Conservation (phyloP, 441 rosid species). For the Melastoma candidum region DNA sequence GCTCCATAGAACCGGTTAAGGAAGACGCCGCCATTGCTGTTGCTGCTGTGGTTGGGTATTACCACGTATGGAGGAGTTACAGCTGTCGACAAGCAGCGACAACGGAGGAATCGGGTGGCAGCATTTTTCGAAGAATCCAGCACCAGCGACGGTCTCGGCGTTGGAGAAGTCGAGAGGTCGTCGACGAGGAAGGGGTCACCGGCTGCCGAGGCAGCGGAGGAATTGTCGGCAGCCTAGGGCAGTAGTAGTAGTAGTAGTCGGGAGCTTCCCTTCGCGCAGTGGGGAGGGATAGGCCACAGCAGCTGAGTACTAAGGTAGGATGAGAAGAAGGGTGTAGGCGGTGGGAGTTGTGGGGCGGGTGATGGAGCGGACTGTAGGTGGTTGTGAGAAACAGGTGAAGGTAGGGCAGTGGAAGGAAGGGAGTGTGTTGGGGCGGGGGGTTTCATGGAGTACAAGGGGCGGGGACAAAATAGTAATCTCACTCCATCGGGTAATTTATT, state of each 20-base stretch:
- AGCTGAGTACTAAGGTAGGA: no score
- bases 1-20: no score
- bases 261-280: slow-evolving; percentile 31
- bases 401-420: slow-evolving; percentile 2
- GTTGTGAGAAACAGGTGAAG: background rate
- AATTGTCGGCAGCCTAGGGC: slow-evolving; percentile 15
- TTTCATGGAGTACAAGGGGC: slow-evolving; percentile 34
- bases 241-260: slow-evolving; percentile 25
- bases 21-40: slow-evolving; percentile 21
- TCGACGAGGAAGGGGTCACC: slow-evolving; percentile 45
- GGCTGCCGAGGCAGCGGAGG: slow-evolving; percentile 26
- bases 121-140: slow-evolving; percentile 32
- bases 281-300: background rate
- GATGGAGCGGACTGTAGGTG: background rate
- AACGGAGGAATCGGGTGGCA: slow-evolving; percentile 33
- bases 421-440: slow-evolving; percentile 11
- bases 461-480: slow-evolving; percentile 25
- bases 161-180: slow-evolving; percentile 60
- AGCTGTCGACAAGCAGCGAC: slow-evolving; percentile 29
- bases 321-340: no score
- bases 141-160: slow-evolving; percentile 26
- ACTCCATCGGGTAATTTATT: no score
- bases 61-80: slow-evolving; percentile 33
- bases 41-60: slow-evolving; percentile 20
- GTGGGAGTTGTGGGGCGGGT: no score